These are phyloP conservation scores for Kregervanrija pseudodelftensis DNA, from an alignment of 805 yeast genomes.

Conservation along the genomic window DNA sequence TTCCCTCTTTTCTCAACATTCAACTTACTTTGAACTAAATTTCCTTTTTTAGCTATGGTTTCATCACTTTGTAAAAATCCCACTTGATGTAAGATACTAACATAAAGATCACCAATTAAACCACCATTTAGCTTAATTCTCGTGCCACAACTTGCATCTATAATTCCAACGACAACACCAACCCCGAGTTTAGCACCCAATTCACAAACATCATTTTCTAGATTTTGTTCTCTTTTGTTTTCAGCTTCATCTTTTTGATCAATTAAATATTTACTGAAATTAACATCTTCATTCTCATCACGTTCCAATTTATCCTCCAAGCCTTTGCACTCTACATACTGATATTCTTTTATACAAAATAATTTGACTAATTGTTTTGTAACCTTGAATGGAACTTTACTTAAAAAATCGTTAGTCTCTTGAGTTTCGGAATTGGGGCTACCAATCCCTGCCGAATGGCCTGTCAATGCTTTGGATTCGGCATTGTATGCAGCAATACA, in stretches of 20 bases:
- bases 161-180: slow-evolving; percentile 10
- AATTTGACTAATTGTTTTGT: slow-evolving; percentile 30
- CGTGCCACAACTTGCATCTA: slow-evolving; percentile 7
- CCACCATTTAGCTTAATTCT: slow-evolving; percentile 21
- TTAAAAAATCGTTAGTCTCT: background rate
- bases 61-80: slow-evolving; percentile 1
- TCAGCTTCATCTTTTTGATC: background rate
- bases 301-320: slow-evolving; percentile 37
- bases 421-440: too few relatives aligned
- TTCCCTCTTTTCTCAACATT: too few relatives aligned
- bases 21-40: too few relatives aligned
- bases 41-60: background rate
- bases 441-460: too few relatives aligned
- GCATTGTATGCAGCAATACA: slow-evolving; percentile 7
- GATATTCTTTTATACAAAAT: slow-evolving; percentile 44
- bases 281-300: slow-evolving; percentile 41
- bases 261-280: slow-evolving; percentile 14
- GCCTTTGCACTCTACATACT: slow-evolving; percentile 30
- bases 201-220: slow-evolving; percentile 18
- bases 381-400: background rate
- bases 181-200: slow-evolving; percentile 19
- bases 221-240: background rate
- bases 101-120: slow-evolving; percentile 17
- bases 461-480: background rate
- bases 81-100: slow-evolving; percentile 4